These are phyloP conservation scores for Cryptococcus sp. DNA, from an alignment of 1,284 basidiomycete genomes.

Conservation along the genomic window DNA sequence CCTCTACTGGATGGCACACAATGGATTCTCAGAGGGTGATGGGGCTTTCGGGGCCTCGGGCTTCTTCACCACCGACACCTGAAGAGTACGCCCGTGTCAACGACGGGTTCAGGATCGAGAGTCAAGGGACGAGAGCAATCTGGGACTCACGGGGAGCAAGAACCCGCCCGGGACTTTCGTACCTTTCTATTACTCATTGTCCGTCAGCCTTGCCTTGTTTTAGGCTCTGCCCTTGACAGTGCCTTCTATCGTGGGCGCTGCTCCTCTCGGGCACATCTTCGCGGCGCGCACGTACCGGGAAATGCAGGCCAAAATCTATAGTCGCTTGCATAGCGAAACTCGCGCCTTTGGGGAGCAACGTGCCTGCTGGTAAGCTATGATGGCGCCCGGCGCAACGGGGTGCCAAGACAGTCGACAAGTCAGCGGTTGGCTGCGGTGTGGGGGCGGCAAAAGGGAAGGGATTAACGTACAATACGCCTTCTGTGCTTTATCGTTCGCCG, in stretches of 20 bases:
- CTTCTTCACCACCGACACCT: conserved; percentile 39
- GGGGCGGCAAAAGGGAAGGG: not conserved
- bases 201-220: not conserved
- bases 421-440: not conserved
- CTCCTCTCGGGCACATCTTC: not conserved
- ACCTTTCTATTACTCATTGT: conserved; percentile 20
- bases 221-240: too few species aligned
- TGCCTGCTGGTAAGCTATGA: conserved; percentile 41
- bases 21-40: conserved; percentile 20
- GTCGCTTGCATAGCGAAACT: conserved; percentile 46
- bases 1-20: conserved; percentile 31
- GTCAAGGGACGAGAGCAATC: not conserved
- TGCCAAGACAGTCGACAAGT: not conserved
- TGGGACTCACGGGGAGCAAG: conserved; percentile 29
- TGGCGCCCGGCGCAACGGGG: not conserved
- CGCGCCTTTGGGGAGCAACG: conserved; percentile 40
- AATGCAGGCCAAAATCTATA: conserved; percentile 44
- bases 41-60: conserved; percentile 10
- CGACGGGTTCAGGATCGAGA: not conserved
- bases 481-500: conserved; percentile 19
- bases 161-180: conserved; percentile 42
- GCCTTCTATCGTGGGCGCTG: too few species aligned
- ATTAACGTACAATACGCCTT: conserved; percentile 43
- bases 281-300: conserved; percentile 28
- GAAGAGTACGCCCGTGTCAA: not conserved